Evolutionary conservation across 768 basidiomycete genomes (phyloP).

Genomic region (Amanita thiersii): DNA sequence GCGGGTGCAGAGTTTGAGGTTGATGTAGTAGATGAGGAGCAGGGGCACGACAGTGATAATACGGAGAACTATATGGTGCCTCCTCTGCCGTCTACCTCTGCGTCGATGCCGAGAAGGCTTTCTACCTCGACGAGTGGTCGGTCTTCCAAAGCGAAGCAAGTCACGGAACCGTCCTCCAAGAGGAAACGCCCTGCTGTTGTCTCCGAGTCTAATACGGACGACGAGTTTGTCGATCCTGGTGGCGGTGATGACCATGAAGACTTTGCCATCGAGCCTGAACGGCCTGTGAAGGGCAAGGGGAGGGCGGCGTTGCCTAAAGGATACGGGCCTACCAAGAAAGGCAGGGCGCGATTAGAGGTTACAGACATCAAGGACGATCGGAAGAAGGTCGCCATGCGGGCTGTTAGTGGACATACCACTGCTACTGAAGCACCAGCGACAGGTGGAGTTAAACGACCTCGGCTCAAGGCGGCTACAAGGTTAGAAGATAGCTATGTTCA

Average conservation of each 20-base stretch:
- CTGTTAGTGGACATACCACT: no score
- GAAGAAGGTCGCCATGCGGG: slow-evolving; percentile 8
- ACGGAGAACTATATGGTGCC: no score
- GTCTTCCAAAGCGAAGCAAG: background rate
- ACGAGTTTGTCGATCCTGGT: slow-evolving; percentile 10
- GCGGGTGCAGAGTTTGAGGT: slow-evolving; percentile 13
- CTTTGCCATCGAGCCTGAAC: slow-evolving; percentile 11
- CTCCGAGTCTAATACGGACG: slow-evolving; percentile 16
- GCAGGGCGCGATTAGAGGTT: slow-evolving; percentile 6
- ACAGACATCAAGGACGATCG: slow-evolving; percentile 7
- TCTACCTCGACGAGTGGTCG: background rate
- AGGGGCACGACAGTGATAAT: no score
- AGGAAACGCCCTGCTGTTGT: slow-evolving; percentile 9
- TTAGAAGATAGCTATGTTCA: slow-evolving; percentile 11
- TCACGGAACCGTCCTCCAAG: background rate
- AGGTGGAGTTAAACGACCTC: slow-evolving; percentile 4
- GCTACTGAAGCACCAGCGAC: background rate
- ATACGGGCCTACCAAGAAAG: slow-evolving; percentile 9
- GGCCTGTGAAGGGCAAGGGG: slow-evolving; percentile 22
- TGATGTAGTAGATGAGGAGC: slow-evolving; percentile 13
- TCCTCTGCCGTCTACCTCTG: no score
- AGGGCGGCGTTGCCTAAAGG: slow-evolving; percentile 11
- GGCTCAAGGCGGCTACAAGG: slow-evolving; percentile 19
- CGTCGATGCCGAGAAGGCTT: no score
- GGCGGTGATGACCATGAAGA: slow-evolving; percentile 15